Evolutionary conservation across 805 yeast genomes (phyloP).

Genomic region (Hanseniaspora nectarophila): DNA sequence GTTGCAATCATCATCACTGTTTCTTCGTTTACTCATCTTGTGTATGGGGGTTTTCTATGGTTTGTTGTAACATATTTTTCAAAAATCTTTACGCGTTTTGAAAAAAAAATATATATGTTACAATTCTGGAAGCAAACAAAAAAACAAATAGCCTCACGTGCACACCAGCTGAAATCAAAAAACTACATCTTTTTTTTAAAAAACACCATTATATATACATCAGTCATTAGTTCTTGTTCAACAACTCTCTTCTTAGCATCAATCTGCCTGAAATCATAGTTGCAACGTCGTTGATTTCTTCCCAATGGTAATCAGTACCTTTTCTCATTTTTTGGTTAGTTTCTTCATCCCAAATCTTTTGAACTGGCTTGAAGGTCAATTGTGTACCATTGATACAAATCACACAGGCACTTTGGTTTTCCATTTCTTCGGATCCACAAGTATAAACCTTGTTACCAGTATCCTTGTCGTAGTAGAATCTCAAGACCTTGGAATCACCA

Average conservation of each 20-base stretch:
- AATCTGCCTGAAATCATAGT: slow-evolving; percentile 66
- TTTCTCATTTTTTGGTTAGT: slow-evolving; percentile 54
- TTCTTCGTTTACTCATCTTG: background rate
- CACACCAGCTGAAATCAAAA: too few relatives aligned
- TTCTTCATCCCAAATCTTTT: slow-evolving; percentile 45
- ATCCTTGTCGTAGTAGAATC: slow-evolving; percentile 36
- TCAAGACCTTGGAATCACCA: slow-evolving; percentile 35
- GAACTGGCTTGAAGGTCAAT: slow-evolving; percentile 46
- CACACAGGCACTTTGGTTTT: slow-evolving; percentile 42
- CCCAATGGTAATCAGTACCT: slow-evolving; percentile 62
- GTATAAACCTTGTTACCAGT: slow-evolving; percentile 39
- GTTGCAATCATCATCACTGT: background rate
- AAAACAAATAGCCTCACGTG: too few relatives aligned
- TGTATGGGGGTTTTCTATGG: too few relatives aligned
- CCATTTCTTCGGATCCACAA: slow-evolving; percentile 28
- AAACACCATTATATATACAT: background rate
- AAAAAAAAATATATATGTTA: too few relatives aligned
- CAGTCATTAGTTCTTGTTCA: slow-evolving; percentile 17
- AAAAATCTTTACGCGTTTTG: too few relatives aligned
- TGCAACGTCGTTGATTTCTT: slow-evolving; percentile 42
- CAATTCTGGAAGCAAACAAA: too few relatives aligned
- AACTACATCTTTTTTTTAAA: background rate
- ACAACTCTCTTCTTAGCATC: slow-evolving; percentile 35
- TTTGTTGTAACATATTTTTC: too few relatives aligned
- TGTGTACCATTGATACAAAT: slow-evolving; percentile 61